Evolutionary conservation across 352 stramenopile genomes (phyloP), one percentile per base, ranked within the genome.

Genomic region (Phytopythium montanum): DNA sequence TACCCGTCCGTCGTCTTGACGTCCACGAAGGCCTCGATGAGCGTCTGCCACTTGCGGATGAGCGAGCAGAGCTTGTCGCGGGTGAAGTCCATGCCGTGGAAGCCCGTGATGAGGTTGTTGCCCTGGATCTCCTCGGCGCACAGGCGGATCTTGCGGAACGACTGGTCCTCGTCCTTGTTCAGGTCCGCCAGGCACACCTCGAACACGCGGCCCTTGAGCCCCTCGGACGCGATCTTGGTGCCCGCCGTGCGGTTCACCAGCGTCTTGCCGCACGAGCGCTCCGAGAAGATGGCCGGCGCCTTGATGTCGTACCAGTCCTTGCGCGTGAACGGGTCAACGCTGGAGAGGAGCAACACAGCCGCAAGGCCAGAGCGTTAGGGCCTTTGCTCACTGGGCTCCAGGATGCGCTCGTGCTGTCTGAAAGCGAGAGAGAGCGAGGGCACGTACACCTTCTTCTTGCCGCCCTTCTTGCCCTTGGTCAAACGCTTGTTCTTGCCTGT

Each of bases 11-110:
- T 99, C 63, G 98, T 99, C 79, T 97, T 97, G 51, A 98, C 97
- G 72, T 99, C 98, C 51, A 99, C 97, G 69, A 97, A 98, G 26
- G 89, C 97, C 79, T 99, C 97, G 66, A 99, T 99, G 53, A 99
- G 92, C 54, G 95, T 98, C 84, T 99, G 87, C 96, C 98, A 99
- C 94, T 99, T 99, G 85, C 98, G 97, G 84, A 99, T 99, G 57
- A 99, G 88, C 74, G 93, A 98, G 91, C 96, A 99, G 61, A 99
- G 90, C 88, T 99, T 99, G 81, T 99, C 98, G 68, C 97, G 96
- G 56, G 92, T 97, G 60, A 97, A 90, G 72, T 95, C 85, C 87
- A 97, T 97, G 75, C 92, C 91, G 78, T 97, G 88, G 83, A 95
- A 95, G 55, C 85, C 83, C 50, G 87, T 96, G 44, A 96, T 65